These are phyloP conservation scores for Sporothrix variecibatus DNA, from an alignment of 2,329 filamentous ascomycete species.

Conservation along the genomic window DNA sequence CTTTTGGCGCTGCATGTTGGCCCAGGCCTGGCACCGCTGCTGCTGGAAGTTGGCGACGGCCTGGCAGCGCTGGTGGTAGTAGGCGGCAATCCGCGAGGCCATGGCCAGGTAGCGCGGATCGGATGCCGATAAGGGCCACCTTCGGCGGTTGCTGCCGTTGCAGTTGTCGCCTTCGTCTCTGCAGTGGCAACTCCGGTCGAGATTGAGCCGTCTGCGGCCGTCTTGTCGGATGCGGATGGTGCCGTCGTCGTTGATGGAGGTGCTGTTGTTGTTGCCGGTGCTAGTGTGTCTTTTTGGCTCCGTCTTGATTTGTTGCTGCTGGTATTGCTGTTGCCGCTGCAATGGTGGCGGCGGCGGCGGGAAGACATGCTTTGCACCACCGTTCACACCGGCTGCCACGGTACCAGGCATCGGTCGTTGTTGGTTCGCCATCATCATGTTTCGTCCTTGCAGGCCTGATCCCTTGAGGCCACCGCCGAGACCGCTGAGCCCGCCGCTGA, in stretches of 20 bases:
- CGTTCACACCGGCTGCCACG: slow-evolving; percentile 10
- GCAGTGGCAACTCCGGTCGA: neutral
- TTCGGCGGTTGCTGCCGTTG: neutral
- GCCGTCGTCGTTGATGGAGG: slow-evolving; percentile 4
- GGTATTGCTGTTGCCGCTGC: slow-evolving; percentile 20
- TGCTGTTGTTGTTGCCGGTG: slow-evolving; percentile 19
- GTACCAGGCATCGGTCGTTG: slow-evolving; percentile 24
- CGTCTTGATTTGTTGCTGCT: slow-evolving; percentile 18
- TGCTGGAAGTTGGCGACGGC: slow-evolving; percentile 51
- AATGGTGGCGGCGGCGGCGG: neutral
- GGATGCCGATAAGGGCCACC: slow-evolving; percentile 16
- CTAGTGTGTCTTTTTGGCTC: slow-evolving; percentile 6
- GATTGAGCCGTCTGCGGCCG: slow-evolving; percentile 3
- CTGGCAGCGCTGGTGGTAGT: slow-evolving; percentile 52
- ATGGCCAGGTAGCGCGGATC: slow-evolving; percentile 50
- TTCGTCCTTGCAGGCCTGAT: slow-evolving; percentile 20
- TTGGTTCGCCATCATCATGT: slow-evolving; percentile 19
- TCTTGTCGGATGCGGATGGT: slow-evolving; percentile 10
- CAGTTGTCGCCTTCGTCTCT: slow-evolving; percentile 9
- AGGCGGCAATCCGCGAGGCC: slow-evolving; percentile 50
- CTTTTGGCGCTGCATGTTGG: slow-evolving; percentile 48
- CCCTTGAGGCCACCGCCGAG: slow-evolving; percentile 19
- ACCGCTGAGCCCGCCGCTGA: neutral
- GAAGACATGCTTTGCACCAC: neutral
- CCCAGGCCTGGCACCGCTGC: slow-evolving; percentile 52